phyloP scores from a whole-genome alignment of 2,329 filamentous ascomycete genomes.

The Xylariaceae sp. region DNA sequence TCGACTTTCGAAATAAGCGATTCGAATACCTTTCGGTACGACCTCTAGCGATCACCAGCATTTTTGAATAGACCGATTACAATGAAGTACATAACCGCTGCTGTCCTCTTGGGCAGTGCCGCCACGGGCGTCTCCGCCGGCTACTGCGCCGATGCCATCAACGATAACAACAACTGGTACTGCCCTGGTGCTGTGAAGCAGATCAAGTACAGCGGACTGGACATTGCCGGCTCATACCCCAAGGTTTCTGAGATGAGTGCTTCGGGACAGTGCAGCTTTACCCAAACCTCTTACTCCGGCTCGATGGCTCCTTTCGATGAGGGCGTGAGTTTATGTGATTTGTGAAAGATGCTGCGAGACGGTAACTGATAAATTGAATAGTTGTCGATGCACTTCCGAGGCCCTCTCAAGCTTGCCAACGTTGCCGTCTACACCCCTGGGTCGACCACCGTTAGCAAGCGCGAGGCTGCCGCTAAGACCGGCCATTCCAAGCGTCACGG shows the following conservation, averaged over 20 bases:
- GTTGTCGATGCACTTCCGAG: constrained; percentile 70
- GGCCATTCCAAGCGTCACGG: constrained; percentile 39
- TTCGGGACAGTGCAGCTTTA: constrained; percentile 50
- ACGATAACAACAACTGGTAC: constrained; percentile 26
- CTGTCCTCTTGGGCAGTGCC: constrained; percentile 24
- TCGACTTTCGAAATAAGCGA: constrained; percentile 2
- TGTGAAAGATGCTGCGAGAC: too few species aligned
- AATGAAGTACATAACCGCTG: constrained; percentile 27
- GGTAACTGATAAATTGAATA: constrained; percentile 31
- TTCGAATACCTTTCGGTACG: background rate
- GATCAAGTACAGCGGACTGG: constrained; percentile 64
- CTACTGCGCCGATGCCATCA: constrained; percentile 22
- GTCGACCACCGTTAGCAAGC: constrained; percentile 37
- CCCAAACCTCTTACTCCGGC: constrained; percentile 52
- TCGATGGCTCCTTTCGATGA: constrained; percentile 64
- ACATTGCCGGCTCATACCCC: constrained; percentile 58
- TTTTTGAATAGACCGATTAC: constrained; percentile 7
- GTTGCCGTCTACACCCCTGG: constrained; percentile 64
- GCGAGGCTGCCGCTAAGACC: constrained; percentile 28
- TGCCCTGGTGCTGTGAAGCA: constrained; percentile 46
- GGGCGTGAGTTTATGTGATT: constrained; percentile 50
- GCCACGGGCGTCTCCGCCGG: constrained; percentile 25
- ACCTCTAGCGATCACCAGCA: constrained; percentile 1
- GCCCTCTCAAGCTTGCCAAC: constrained; percentile 62
- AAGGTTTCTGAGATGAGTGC: constrained; percentile 58